Evolutionary conservation across 106 monocot genomes (phyloP).

Genomic region (Dioscorea alata): DNA sequence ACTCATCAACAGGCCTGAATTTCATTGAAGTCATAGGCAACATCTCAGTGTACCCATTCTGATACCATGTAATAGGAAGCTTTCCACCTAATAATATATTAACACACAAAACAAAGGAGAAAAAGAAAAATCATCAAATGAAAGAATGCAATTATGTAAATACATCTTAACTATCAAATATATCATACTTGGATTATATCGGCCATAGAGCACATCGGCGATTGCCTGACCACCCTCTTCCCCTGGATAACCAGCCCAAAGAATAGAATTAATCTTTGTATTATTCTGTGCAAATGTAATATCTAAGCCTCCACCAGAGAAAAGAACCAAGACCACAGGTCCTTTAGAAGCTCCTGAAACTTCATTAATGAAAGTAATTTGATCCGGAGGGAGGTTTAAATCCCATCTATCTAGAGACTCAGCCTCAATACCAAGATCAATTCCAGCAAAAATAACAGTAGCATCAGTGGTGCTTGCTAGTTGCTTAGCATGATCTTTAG

Average conservation of each 20-base stretch:
- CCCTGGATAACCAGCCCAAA: slow-evolving; percentile 1
- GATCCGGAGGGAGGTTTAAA: neutral
- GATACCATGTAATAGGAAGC: slow-evolving; percentile 16
- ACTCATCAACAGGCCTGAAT: neutral
- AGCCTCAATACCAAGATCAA: no score
- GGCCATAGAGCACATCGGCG: no score
- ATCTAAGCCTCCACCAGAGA: no score
- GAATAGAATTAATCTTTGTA: neutral
- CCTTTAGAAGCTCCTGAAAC: neutral
- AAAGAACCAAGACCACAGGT: no score
- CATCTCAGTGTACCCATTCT: neutral
- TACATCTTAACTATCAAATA: no score
- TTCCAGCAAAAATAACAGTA: neutral
- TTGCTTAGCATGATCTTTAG: neutral
- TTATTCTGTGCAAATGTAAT: no score
- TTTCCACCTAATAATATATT: neutral
- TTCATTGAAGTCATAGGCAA: slow-evolving; percentile 16
- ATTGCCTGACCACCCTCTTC: no score
- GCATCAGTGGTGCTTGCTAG: neutral
- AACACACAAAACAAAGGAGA: no score
- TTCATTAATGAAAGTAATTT: neutral
- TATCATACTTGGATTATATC: no score
- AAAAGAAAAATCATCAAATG: no score
- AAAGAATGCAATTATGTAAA: no score
- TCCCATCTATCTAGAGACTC: neutral